A percentile compares a stretch with the other conserved stretches of the same genome.
phyloP scores from a whole-genome alignment of 192 early-diverging fungal genomes.

The Linnemannia elongata region DNA sequence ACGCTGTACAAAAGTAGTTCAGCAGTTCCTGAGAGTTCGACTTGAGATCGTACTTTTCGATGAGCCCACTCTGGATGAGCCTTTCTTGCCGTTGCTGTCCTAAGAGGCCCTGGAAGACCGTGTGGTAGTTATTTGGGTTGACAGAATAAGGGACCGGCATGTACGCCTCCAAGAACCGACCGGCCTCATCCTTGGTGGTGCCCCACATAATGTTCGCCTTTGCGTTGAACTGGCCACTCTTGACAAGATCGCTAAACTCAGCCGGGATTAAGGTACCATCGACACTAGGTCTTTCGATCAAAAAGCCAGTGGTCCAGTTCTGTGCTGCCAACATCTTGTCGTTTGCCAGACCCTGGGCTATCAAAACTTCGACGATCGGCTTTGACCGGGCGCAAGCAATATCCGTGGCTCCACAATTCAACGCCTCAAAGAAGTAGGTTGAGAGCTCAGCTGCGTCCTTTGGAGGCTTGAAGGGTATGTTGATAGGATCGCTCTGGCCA shows the following conservation, averaged over 20 bases:
- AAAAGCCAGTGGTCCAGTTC: slow-evolving; percentile 13
- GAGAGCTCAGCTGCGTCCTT: not conserved
- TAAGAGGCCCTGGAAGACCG: not conserved
- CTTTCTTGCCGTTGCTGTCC: not conserved
- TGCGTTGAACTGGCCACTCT: slow-evolving; percentile 27
- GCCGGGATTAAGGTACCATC: slow-evolving; percentile 34
- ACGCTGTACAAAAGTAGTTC: slow-evolving; percentile 13
- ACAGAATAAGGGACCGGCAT: slow-evolving; percentile 3
- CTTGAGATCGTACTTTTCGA: slow-evolving; percentile 6
- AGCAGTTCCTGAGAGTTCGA: slow-evolving; percentile 4
- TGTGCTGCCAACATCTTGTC: slow-evolving; percentile 12
- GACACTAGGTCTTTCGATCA: slow-evolving; percentile 31
- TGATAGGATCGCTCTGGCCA: slow-evolving; percentile 52
- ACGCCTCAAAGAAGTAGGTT: slow-evolving; percentile 5
- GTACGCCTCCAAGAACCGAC: slow-evolving; percentile 16
- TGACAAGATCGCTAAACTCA: slow-evolving; percentile 35
- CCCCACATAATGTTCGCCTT: slow-evolving; percentile 36
- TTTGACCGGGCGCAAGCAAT: slow-evolving; percentile 19
- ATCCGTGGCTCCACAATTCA: slow-evolving; percentile 1
- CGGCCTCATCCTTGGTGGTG: slow-evolving; percentile 26
- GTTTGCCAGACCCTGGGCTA: slow-evolving; percentile 26
- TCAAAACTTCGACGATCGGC: not conserved
- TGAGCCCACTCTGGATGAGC: not conserved
- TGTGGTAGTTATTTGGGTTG: not conserved
- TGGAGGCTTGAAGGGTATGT: slow-evolving; percentile 22